Conservation (phyloP, 1,284 basidiomycete genomes). For the Tilletia indica region DNA sequence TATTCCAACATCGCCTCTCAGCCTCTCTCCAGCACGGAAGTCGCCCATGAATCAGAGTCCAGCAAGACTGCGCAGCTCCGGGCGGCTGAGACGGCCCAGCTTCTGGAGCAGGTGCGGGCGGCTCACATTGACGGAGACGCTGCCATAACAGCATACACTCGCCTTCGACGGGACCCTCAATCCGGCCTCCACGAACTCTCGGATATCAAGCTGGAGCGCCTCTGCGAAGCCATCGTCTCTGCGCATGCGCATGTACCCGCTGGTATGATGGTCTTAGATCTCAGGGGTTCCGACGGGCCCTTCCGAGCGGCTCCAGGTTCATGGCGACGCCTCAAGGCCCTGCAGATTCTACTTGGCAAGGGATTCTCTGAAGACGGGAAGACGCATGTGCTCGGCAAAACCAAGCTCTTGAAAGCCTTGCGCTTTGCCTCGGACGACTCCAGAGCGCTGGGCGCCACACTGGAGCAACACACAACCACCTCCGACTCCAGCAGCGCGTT, state of each 20-base stretch:
- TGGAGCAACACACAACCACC: too few relatives aligned
- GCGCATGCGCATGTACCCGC: not conserved
- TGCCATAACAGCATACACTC: not conserved
- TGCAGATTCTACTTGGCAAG: slow-evolving; percentile 1
- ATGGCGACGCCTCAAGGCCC: not conserved
- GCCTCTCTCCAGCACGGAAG: not conserved
- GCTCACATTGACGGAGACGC: not conserved
- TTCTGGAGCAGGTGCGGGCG: not conserved
- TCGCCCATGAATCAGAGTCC: not conserved
- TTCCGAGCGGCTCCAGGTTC: not conserved
- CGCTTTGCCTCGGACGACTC: too few relatives aligned
- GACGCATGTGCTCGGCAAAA: not conserved
- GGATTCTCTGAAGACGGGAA: not conserved
- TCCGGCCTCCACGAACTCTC: not conserved
- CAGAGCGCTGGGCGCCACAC: too few relatives aligned
- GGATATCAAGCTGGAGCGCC: slow-evolving; percentile 6
- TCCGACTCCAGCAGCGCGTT: too few relatives aligned
- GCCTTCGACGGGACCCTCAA: not conserved
- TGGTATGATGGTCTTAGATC: not conserved
- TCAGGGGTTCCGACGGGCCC: not conserved
- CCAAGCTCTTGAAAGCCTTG: too few relatives aligned
- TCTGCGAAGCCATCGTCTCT: not conserved
- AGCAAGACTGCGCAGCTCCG: not conserved
- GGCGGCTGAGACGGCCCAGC: not conserved
- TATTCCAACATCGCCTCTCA: not conserved